Percentiles rank a stretch among this genome's conserved stretches.
These are phyloP conservation scores for Blastobotrys arbuscula DNA, from an alignment of 1,139 yeast genomes.

Conservation along the genomic window DNA sequence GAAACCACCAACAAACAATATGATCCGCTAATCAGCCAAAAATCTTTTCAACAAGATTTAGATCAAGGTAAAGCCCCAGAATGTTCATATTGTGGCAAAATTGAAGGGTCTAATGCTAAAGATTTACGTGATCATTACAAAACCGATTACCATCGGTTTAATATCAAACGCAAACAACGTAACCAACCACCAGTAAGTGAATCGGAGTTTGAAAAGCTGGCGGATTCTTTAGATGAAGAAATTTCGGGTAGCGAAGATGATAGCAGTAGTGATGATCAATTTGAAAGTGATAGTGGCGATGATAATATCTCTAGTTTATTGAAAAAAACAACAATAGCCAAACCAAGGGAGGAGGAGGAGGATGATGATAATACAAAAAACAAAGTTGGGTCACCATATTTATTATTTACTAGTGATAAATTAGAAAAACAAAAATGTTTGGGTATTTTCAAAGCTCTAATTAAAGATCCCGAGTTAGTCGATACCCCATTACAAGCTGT, in stretches of 20 bases:
- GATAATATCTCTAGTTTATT: conserved; percentile 14
- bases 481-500: conserved; percentile 42
- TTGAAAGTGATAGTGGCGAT: too few relatives aligned
- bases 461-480: conserved; percentile 40
- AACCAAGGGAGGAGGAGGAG: conserved; percentile 27
- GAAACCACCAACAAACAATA: conserved; percentile 12
- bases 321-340: conserved; percentile 16
- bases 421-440: conserved; percentile 47
- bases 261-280: conserved; percentile 29
- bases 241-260: conserved; percentile 44
- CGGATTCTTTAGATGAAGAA: conserved; percentile 50
- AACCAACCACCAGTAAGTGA: conserved; percentile 48
- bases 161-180: conserved; percentile 49
- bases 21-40: neutral
- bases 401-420: conserved; percentile 47
- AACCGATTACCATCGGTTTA: conserved; percentile 56
- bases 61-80: conserved; percentile 9
- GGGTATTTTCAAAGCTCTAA: conserved; percentile 67
- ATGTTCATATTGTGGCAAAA: conserved; percentile 22
- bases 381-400: conserved; percentile 48
- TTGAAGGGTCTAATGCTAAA: conserved; percentile 21
- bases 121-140: conserved; percentile 49
- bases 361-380: conserved; percentile 20
- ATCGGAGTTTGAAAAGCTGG: conserved; percentile 51
- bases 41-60: conserved; percentile 8